phyloP scores from a whole-genome alignment of 148 eudicot genomes.

The Selenicereus undatus region DNA sequence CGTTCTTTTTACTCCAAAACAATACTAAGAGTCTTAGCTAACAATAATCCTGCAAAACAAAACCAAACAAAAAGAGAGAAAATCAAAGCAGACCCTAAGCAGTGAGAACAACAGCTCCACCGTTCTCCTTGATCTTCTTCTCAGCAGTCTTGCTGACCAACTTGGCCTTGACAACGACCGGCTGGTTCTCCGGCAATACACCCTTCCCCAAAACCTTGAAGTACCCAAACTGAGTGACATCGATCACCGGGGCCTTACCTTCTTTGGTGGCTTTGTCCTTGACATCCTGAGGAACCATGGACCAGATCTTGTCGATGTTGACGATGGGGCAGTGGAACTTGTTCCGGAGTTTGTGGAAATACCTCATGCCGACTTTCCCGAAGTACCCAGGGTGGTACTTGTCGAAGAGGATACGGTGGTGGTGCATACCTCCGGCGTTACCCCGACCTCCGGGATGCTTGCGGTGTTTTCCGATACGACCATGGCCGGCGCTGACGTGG shows the following conservation, averaged over 20 bases:
- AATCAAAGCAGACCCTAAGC: slow-evolving; percentile 21
- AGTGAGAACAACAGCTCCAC: slow-evolving; percentile 51
- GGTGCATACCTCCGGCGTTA: slow-evolving; percentile 57
- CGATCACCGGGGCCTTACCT: slow-evolving; percentile 37
- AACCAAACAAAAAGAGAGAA: neutral
- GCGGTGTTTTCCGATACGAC: slow-evolving; percentile 50
- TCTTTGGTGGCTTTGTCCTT: slow-evolving; percentile 32
- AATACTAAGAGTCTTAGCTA: neutral
- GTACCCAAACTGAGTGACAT: slow-evolving; percentile 45
- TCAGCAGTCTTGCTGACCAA: slow-evolving; percentile 47
- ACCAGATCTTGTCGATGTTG: slow-evolving; percentile 48
- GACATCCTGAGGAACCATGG: slow-evolving; percentile 35
- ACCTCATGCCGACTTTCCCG: slow-evolving; percentile 51
- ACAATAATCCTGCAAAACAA: neutral
- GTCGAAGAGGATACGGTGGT: slow-evolving; percentile 53
- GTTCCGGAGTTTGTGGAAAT: slow-evolving; percentile 46
- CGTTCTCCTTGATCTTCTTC: slow-evolving; percentile 53
- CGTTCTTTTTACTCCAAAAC: neutral
- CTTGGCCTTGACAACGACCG: slow-evolving; percentile 47
- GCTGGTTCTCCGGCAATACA: slow-evolving; percentile 26
- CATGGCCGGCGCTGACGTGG: slow-evolving; percentile 50
- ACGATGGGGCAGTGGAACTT: slow-evolving; percentile 45
- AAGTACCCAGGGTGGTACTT: slow-evolving; percentile 57
- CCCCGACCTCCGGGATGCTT: slow-evolving; percentile 63
- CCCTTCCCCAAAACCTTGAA: slow-evolving; percentile 53